Conservation (phyloP, 768 basidiomycete species). For the Pisolithus albus region DNA sequence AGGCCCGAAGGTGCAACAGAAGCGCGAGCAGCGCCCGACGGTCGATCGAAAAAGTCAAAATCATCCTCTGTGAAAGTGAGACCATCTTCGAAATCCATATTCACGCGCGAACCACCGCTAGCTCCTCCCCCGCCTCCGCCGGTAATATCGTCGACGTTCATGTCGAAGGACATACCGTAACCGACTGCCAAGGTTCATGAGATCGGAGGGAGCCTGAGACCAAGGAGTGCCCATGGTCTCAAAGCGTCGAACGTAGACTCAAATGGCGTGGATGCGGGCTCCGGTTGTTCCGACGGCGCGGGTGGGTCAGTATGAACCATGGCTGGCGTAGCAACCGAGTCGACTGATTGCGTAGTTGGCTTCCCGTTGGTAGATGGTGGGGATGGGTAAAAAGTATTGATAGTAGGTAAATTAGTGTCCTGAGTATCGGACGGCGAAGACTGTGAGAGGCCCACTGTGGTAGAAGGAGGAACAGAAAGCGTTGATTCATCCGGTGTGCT, state of each 20-base stretch:
- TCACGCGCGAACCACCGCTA: conserved; percentile 20
- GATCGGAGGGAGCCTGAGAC: conserved; percentile 29
- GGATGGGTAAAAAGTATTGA: conserved; percentile 51
- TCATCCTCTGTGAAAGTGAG: conserved; percentile 74
- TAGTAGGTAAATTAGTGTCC: conserved; percentile 18
- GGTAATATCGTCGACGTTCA: conserved; percentile 35
- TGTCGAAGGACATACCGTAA: conserved; percentile 44
- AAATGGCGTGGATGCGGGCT: conserved; percentile 15
- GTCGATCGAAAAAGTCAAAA: conserved; percentile 80
- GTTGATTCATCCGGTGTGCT: conserved; percentile 6
- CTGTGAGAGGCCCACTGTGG: conserved; percentile 10
- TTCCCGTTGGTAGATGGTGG: conserved; percentile 44
- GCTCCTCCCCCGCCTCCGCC: conserved; percentile 21
- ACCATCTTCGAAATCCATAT: conserved; percentile 49
- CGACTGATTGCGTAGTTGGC: conserved; percentile 3
- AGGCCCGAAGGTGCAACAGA: conserved; percentile 19
- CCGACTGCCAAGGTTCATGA: conserved; percentile 32
- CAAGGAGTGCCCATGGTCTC: conserved; percentile 35
- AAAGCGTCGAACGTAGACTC: conserved; percentile 39
- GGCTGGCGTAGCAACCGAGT: conserved; percentile 17
- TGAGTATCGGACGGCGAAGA: conserved; percentile 8
- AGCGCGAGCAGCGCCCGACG: conserved; percentile 27
- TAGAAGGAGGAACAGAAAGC: conserved; percentile 16
- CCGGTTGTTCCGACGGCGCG: conserved; percentile 4
- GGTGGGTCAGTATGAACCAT: conserved; percentile 11